A percentile compares a stretch with the other conserved stretches of the same genome.
These are phyloP conservation scores for Phylloporus arenicola DNA, from an alignment of 768 basidiomycete species.

Conservation along the genomic window DNA sequence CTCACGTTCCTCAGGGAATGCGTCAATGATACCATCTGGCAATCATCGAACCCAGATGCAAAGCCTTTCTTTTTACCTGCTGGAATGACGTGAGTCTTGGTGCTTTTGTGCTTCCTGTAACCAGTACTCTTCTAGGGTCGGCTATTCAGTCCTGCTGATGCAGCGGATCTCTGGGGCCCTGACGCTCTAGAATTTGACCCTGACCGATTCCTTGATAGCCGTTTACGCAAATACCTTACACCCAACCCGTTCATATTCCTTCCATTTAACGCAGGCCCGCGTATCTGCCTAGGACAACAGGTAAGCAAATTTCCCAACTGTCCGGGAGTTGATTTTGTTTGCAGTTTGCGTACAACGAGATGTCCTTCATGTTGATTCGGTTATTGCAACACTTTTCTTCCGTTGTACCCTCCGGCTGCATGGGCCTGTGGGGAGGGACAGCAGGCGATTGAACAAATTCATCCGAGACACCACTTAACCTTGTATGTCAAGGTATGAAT, in stretches of 20 bases:
- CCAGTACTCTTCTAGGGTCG: conserved; percentile 13
- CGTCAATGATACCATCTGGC: conserved; percentile 22
- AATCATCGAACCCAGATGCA: conserved; percentile 14
- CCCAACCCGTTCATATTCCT: conserved; percentile 40
- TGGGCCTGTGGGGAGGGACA: conserved; percentile 26
- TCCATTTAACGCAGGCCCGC: conserved; percentile 39
- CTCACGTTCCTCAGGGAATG: conserved; percentile 11
- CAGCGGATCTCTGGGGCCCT: conserved; percentile 38
- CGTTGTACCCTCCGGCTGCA: conserved; percentile 22
- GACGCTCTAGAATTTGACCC: conserved; percentile 36
- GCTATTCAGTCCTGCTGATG: conserved; percentile 27
- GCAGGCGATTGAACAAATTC: conserved; percentile 21
- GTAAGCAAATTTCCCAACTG: conserved; percentile 13
- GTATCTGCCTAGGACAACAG: conserved; percentile 36
- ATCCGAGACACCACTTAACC: conserved; percentile 28
- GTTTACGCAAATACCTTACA: conserved; percentile 31
- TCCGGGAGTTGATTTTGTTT: background rate
- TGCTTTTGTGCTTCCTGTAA: background rate
- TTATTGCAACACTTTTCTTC: conserved; percentile 26
- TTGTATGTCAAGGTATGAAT: conserved; percentile 34
- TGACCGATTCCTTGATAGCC: conserved; percentile 36
- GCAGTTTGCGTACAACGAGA: conserved; percentile 34
- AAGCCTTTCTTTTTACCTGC: conserved; percentile 30
- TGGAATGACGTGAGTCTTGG: conserved; percentile 15
- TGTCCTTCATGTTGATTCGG: conserved; percentile 31